phyloP scores from a whole-genome alignment of 2,329 filamentous ascomycete species.

The Colletotrichum salicis region DNA sequence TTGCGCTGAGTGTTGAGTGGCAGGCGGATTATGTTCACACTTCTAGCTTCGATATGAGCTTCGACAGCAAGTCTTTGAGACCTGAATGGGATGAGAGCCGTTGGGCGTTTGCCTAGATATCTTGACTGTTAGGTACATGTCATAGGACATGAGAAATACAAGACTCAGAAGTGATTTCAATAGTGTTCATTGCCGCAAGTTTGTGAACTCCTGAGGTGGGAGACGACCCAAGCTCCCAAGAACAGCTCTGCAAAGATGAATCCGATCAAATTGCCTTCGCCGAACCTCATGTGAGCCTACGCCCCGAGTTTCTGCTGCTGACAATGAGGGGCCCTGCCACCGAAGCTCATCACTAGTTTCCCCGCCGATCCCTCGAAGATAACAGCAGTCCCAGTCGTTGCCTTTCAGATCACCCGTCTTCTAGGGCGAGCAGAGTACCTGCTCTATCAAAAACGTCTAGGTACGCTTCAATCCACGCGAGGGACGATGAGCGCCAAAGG shows the following conservation, averaged over 20 bases:
- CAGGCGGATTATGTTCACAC: slow-evolving; percentile 63
- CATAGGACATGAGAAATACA: neutral
- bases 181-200: neutral
- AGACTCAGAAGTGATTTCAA: neutral
- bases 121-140: neutral
- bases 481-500: neutral
- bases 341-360: neutral
- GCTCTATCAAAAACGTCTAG: neutral
- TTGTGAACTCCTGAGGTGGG: neutral
- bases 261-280: neutral
- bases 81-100: slow-evolving; percentile 59
- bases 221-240: neutral
- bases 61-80: slow-evolving; percentile 59
- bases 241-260: neutral
- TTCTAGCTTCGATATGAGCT: slow-evolving; percentile 62
- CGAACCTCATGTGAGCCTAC: neutral
- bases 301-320: neutral
- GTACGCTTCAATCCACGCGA: neutral
- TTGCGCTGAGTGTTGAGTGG: slow-evolving; percentile 60
- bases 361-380: neutral
- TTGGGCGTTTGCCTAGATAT: slow-evolving; percentile 45
- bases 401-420: neutral
- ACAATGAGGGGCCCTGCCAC: neutral
- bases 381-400: neutral
- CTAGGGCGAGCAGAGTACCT: neutral